Conservation (phyloP, 345 rosid genomes). For the Populus ilicifolia region DNA sequence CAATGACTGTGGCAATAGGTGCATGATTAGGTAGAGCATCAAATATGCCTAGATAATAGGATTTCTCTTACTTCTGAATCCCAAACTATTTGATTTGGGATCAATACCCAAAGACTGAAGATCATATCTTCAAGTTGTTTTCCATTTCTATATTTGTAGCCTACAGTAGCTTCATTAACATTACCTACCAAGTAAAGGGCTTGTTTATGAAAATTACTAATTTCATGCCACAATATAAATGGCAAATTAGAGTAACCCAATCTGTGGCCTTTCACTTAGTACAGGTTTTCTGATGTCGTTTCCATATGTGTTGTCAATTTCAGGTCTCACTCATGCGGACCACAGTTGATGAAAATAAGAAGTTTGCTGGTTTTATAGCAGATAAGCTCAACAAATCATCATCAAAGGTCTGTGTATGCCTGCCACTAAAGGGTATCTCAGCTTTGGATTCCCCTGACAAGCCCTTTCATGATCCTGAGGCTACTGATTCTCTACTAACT, state of each 20-base stretch:
- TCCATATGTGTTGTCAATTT: slow-evolving; percentile 19
- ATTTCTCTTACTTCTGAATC: no score
- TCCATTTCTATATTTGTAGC: background rate
- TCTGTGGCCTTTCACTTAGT: background rate
- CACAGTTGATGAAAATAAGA: slow-evolving; percentile 68
- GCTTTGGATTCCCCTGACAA: slow-evolving; percentile 73
- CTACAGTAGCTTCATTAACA: background rate
- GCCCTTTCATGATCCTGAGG: slow-evolving; percentile 83
- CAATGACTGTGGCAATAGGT: no score
- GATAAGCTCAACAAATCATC: slow-evolving; percentile 69
- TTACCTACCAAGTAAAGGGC: background rate
- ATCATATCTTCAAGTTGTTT: background rate
- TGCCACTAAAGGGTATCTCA: slow-evolving; percentile 78
- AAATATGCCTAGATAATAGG: no score
- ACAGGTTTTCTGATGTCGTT: background rate
- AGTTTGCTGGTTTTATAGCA: slow-evolving; percentile 71
- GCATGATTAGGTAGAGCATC: no score
- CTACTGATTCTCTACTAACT: slow-evolving; percentile 51
- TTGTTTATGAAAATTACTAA: background rate
- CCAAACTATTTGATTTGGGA: no score
- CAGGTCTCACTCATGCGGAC: slow-evolving; percentile 87
- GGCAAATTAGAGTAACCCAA: background rate
- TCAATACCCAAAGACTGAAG: no score
- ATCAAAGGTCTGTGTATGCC: slow-evolving; percentile 59
- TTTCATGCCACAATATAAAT: background rate